phyloP scores from a whole-genome alignment of 2,329 filamentous ascomycete genomes.

The Blastomyces gilchristii region DNA sequence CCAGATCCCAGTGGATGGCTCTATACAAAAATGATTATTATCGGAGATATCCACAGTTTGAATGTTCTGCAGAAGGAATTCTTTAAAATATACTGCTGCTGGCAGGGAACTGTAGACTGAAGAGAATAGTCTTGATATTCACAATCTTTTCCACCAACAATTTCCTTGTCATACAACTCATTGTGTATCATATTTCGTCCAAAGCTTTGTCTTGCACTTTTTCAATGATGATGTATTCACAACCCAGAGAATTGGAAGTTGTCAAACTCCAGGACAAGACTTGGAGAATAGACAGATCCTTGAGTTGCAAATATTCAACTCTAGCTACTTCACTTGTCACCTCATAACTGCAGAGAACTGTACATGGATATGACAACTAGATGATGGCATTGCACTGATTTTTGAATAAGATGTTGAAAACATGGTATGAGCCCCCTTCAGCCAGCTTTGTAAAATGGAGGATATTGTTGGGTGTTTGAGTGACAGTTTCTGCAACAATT shows the following conservation, averaged over 20 bases:
- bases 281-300: conserved; percentile 22
- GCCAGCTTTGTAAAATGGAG: conserved; percentile 19
- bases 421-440: conserved; percentile 21
- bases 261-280: conserved; percentile 23
- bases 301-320: conserved; percentile 16
- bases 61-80: not conserved
- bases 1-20: not conserved
- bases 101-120: conserved; percentile 11
- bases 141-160: conserved; percentile 12
- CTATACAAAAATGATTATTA: conserved; percentile 2
- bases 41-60: not conserved
- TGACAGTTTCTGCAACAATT: conserved; percentile 19
- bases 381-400: conserved; percentile 17
- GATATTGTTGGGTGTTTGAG: conserved; percentile 16
- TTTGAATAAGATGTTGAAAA: conserved; percentile 18
- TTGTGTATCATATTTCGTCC: conserved; percentile 12
- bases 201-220: conserved; percentile 23
- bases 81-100: conserved; percentile 12
- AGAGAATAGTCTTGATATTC: conserved; percentile 16
- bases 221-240: conserved; percentile 31
- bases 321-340: conserved; percentile 17
- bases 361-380: conserved; percentile 17
- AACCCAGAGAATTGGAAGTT: conserved; percentile 22
- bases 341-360: conserved; percentile 14
- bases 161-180: conserved; percentile 18